Evolutionary conservation across 2,329 filamentous ascomycete species (phyloP).

Genomic region (Stachybotrys chlorohalonatus): DNA sequence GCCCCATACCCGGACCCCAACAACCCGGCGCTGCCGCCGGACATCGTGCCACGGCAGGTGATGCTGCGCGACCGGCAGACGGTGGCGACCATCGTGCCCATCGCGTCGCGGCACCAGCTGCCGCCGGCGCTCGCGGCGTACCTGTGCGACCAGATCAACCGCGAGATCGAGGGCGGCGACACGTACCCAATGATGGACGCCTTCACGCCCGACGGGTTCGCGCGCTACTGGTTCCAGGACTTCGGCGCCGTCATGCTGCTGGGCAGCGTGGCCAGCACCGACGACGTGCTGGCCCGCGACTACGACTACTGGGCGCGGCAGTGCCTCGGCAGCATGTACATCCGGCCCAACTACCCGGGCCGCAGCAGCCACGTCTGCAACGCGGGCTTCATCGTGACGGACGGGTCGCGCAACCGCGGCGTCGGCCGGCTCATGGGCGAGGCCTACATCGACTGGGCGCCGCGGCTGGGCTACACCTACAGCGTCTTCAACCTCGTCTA

Average conservation of each 20-base stretch:
- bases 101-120: slow-evolving; percentile 68
- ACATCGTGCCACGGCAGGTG: slow-evolving; percentile 66
- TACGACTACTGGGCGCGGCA: slow-evolving; percentile 60
- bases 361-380: slow-evolving; percentile 89
- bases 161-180: slow-evolving; percentile 85
- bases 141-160: slow-evolving; percentile 75
- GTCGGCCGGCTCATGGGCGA: slow-evolving; percentile 70
- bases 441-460: slow-evolving; percentile 68
- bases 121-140: slow-evolving; percentile 67
- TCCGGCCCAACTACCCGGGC: slow-evolving; percentile 89
- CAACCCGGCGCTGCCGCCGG: slow-evolving; percentile 54
- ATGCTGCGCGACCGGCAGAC: slow-evolving; percentile 78
- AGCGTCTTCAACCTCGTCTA: slow-evolving; percentile 93
- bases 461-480: slow-evolving; percentile 78
- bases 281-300: slow-evolving; percentile 44
- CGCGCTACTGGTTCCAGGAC: slow-evolving; percentile 82
- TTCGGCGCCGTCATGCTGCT: slow-evolving; percentile 84
- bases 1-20: slow-evolving; percentile 55
- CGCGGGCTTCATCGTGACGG: slow-evolving; percentile 68
- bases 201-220: slow-evolving; percentile 66
- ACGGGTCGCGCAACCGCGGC: slow-evolving; percentile 63
- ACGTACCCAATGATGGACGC: slow-evolving; percentile 82
- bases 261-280: slow-evolving; percentile 58
- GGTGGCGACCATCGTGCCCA: slow-evolving; percentile 74
- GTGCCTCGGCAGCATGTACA: slow-evolving; percentile 85